Base-by-base conservation (phyloP, 768 basidiomycete species). In the Hemileccinum impolitum region DNA sequence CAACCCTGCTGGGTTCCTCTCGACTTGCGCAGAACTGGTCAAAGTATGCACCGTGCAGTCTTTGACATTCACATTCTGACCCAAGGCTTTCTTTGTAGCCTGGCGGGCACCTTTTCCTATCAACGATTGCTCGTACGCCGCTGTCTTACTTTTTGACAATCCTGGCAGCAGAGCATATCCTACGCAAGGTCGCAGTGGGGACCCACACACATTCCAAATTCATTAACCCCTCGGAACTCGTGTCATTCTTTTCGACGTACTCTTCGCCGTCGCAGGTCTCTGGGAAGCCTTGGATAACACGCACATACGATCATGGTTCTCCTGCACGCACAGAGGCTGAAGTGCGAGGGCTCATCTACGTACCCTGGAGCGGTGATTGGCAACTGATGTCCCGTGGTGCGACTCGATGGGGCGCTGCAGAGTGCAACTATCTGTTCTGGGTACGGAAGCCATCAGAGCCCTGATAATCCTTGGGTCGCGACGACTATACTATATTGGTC, bases 141-240 rank as follows among this genome's bases (percentile, higher is more conserved):
- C 74, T 90, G 36, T 70, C 87, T n/a, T 82, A 82, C 57, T 65
- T 87, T 42, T 64, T 89, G 30, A 84, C 85, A 5, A 84, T 90
- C 53, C 71, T 84, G 39, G 69, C 91, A 30, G 95, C 94, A 1
- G 95, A 99, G 68, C 72, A 90, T 39, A 64, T 93, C 50, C 73
- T 94, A 14, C 75, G 85, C 3, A 77, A 89, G 60, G 96, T 98
- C 45, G 72, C 86, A 0, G 78, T 75, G 3, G 93, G 94, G 9
- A 98, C 96, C 10, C 96, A 99, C 68, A 92, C 91, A 0, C 87
- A 90, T 64, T 77, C 82, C 37, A 98, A 99, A 67, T 99, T 79
- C 66, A 72, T 99, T 62, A 88, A 89, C 53, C 90, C 95, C 4
- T 74, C 75, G 1, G 96, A 99, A 62, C 79, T 99, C 11, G 72